Base-by-base conservation (phyloP, 768 basidiomycete species). In the Epithele typhae region DNA sequence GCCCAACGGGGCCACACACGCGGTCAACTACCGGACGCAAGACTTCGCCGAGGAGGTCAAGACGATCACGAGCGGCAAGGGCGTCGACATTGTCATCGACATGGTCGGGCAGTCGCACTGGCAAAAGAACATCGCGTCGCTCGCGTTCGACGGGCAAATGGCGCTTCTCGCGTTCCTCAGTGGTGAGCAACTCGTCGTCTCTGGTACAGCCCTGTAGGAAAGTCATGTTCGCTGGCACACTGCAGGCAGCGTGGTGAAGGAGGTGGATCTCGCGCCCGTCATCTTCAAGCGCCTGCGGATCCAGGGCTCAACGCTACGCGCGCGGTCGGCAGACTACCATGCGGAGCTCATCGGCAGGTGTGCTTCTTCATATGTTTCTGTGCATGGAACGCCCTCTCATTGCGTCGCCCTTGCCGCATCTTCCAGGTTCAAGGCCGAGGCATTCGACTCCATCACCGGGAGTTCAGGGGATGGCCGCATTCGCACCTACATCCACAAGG, bases 251-350 rank as follows among this genome's bases (percentile, higher is more conserved):
- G 66, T 71, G 15, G 73, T 82, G 14, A 62, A 74, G 12, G 67
- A 66, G 12, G 67, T 81, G 46, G 74, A 84, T 62, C 68, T 96
- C 38, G 58, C 57, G 5, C 83, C 81, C 10, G 77, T 96, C 45
- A 68, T 95, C 46, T 82, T 72, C 64, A 97, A 94, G 68, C 82
- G 92, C 15, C 78, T 96, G 42, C 81, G 83, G 21, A 84, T 97
- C 42, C 84, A 92, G 64, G 92, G 93, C 18, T 88, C 90, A 17
- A 95, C 92, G 2, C 70, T 96, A 24, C 81, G 92, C 19, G 79
- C 84, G 25, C 80, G 90, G 37, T 76, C 79, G 21, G 58, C 72
- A n/a, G 70, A 75, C 52, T 96, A 95, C 64, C 92, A 96, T 64
- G 73, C 77, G 3, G 76, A 85, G 18, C 71, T 95, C 40, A 75